Conservation (phyloP, 192 early-diverging fungal species). For the Coemansia biformis region DNA sequence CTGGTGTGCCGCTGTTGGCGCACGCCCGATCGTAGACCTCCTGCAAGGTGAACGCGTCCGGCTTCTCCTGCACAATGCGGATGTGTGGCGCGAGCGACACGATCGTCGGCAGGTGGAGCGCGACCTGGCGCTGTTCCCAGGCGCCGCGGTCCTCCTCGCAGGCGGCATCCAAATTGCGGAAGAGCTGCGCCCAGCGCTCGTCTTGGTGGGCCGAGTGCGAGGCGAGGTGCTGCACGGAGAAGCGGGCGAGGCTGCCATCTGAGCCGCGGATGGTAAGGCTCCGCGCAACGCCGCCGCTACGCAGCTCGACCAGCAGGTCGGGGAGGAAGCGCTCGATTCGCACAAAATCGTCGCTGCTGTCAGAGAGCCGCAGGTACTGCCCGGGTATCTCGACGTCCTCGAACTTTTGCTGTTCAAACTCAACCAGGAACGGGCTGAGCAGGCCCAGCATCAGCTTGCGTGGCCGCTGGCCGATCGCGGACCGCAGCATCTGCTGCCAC, state of each 20-base stretch:
- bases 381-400: constrained; percentile 99
- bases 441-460: constrained; percentile 76
- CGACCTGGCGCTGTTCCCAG: constrained; percentile 78
- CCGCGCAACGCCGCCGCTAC: constrained; percentile 67
- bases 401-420: constrained; percentile 98
- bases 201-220: constrained; percentile 84
- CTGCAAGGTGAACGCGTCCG: constrained; percentile 81
- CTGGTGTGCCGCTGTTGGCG: constrained; percentile 61
- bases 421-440: constrained; percentile 87
- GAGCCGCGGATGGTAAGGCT: constrained; percentile 84
- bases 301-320: constrained; percentile 78
- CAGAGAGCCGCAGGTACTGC: constrained; percentile 81
- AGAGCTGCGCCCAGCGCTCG: constrained; percentile 92
- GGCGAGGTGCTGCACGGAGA: constrained; percentile 93
- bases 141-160: constrained; percentile 61
- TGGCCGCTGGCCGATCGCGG: constrained; percentile 77
- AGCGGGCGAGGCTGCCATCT: constrained; percentile 83
- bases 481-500: constrained; percentile 93
- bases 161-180: constrained; percentile 84
- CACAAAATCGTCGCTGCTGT: constrained; percentile 87
- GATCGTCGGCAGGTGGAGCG: constrained; percentile 82
- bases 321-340: constrained; percentile 93
- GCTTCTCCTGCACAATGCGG: constrained; percentile 89
- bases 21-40: constrained; percentile 93
- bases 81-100: constrained; percentile 89